Conservation (phyloP, 2,329 filamentous ascomycete species). For the Lachnellula cervina region DNA sequence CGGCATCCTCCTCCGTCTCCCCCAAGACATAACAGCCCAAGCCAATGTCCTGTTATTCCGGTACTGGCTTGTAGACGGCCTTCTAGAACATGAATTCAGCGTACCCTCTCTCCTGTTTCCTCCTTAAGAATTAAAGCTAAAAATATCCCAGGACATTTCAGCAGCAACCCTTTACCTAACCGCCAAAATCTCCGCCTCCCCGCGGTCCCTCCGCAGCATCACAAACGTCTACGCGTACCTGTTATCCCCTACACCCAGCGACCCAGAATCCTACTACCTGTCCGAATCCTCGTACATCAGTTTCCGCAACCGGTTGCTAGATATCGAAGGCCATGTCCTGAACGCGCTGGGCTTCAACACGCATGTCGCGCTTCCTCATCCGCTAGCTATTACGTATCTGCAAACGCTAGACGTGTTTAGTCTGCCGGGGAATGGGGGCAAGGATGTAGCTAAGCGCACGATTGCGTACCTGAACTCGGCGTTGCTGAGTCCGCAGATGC, state of each 20-base stretch:
- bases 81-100: slow-evolving; percentile 52
- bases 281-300: slow-evolving; percentile 67
- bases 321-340: slow-evolving; percentile 73
- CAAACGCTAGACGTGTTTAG: slow-evolving; percentile 73
- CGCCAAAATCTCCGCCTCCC: slow-evolving; percentile 74
- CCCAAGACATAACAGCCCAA: slow-evolving; percentile 80
- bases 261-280: slow-evolving; percentile 60
- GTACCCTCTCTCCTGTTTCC: slow-evolving; percentile 13
- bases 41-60: slow-evolving; percentile 78
- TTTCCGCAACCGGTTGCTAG: slow-evolving; percentile 60
- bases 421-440: slow-evolving; percentile 29
- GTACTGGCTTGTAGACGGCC: slow-evolving; percentile 62
- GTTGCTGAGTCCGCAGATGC: slow-evolving; percentile 77
- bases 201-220: slow-evolving; percentile 72
- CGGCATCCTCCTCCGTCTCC: slow-evolving; percentile 74
- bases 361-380: slow-evolving; percentile 79
- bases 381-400: slow-evolving; percentile 84
- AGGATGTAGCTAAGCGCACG: slow-evolving; percentile 57
- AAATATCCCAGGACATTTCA: slow-evolving; percentile 63
- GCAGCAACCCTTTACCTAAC: slow-evolving; percentile 76
- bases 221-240: slow-evolving; percentile 84
- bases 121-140: slow-evolving; percentile 17
- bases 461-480: slow-evolving; percentile 82
- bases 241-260: slow-evolving; percentile 51
- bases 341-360: slow-evolving; percentile 74